Percentiles rank a stretch among this genome's conserved stretches.
phyloP scores from a whole-genome alignment of 768 basidiomycete genomes.

The Solioccasus polychromus region DNA sequence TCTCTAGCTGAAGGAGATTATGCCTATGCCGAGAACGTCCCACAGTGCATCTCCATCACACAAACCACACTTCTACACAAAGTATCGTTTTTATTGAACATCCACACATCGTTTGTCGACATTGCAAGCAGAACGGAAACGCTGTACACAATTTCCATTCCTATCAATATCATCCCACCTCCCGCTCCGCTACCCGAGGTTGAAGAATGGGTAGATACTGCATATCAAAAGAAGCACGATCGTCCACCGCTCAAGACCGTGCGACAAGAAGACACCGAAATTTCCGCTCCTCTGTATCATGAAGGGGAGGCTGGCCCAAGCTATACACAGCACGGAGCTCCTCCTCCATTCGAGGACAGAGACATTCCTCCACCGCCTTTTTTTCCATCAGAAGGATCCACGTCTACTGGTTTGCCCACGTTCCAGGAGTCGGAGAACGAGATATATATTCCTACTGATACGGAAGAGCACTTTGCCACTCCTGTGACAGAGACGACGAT shows the following conservation, averaged over 20 bases:
- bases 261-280: conserved; percentile 63
- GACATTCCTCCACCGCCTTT: conserved; percentile 70
- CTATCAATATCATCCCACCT: conserved; percentile 68
- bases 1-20: conserved; percentile 43
- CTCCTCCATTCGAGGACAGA: conserved; percentile 83
- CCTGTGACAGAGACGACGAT: conserved; percentile 37
- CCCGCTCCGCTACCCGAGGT: conserved; percentile 79
- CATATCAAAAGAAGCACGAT: conserved; percentile 88
- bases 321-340: conserved; percentile 57
- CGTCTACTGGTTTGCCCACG: conserved; percentile 59
- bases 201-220: conserved; percentile 65
- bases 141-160: conserved; percentile 61
- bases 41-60: conserved; percentile 72
- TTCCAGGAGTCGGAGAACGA: conserved; percentile 81
- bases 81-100: conserved; percentile 73
- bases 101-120: conserved; percentile 77
- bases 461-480: conserved; percentile 38
- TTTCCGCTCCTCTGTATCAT: conserved; percentile 60
- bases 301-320: conserved; percentile 78
- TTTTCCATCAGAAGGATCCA: conserved; percentile 57
- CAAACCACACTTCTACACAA: conserved; percentile 80
- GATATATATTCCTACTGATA: conserved; percentile 54
- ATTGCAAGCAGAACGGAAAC: conserved; percentile 65
- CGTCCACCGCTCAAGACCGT: conserved; percentile 70
- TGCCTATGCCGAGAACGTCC: conserved; percentile 51